phyloP scores from a whole-genome alignment of 257 asterid genomes.

The Scutellaria baicalensis region DNA sequence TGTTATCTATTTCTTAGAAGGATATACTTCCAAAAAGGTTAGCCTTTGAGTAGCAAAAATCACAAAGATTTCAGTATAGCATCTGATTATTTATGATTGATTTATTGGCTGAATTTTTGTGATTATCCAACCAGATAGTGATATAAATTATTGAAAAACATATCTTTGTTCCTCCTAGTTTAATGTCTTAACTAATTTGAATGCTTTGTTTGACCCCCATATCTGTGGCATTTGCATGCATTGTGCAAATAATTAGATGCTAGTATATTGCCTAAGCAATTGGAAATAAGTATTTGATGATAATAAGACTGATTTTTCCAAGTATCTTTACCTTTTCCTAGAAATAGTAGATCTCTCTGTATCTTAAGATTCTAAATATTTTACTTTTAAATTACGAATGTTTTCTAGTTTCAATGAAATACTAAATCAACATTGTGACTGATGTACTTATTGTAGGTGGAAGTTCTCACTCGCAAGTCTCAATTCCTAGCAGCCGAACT shows the following conservation, averaged over 20 bases:
- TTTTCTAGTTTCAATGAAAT: neutral
- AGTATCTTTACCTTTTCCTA: neutral
- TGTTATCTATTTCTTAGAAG: neutral
- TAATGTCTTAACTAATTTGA: neutral
- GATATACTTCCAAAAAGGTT: neutral
- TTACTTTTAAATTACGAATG: neutral
- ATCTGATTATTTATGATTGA: neutral
- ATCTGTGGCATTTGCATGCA: neutral
- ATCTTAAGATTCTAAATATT: neutral
- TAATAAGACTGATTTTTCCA: neutral
- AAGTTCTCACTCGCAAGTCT: conserved; percentile 43
- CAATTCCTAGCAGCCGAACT: conserved; percentile 44
- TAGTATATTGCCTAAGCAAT: neutral
- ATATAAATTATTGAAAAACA: neutral
- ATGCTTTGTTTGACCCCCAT: neutral
- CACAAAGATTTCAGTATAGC: neutral
- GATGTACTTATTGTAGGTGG: conserved; percentile 38
- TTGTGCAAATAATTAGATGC: neutral
- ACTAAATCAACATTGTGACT: neutral
- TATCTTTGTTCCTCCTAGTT: neutral
- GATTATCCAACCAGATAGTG: neutral
- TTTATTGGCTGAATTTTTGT: neutral
- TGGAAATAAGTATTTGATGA: neutral
- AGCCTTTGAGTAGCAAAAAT: neutral
- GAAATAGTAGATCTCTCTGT: neutral